phyloP scores from a whole-genome alignment of 2,329 filamentous ascomycete species.

The Xylariaceae sp. region DNA sequence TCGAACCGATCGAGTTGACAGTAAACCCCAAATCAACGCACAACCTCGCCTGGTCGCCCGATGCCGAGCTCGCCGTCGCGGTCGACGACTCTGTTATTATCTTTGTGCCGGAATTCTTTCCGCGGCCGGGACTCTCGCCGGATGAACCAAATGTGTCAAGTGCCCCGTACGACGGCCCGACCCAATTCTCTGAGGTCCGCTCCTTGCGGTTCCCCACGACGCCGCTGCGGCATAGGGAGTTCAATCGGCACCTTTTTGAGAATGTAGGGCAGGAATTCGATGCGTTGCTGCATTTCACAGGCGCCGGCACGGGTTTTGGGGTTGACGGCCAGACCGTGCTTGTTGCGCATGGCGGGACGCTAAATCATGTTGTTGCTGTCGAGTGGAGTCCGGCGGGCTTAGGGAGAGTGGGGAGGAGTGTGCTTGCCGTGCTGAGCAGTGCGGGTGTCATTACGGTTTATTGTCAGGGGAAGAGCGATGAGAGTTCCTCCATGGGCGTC shows the following conservation, averaged over 20 bases:
- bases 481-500: no score
- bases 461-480: slow-evolving; percentile 42
- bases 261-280: slow-evolving; percentile 23
- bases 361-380: slow-evolving; percentile 52
- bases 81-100: slow-evolving; percentile 54
- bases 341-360: slow-evolving; percentile 47
- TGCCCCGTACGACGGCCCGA: slow-evolving; percentile 22
- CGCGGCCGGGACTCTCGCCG: slow-evolving; percentile 5
- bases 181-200: slow-evolving; percentile 30
- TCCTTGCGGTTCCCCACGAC: slow-evolving; percentile 30
- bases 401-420: slow-evolving; percentile 50
- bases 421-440: slow-evolving; percentile 48
- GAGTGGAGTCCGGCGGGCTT: slow-evolving; percentile 57
- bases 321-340: slow-evolving; percentile 46
- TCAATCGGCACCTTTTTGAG: slow-evolving; percentile 31
- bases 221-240: slow-evolving; percentile 23
- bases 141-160: no score
- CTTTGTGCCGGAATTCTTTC: slow-evolving; percentile 45
- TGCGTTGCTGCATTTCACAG: slow-evolving; percentile 33
- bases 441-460: slow-evolving; percentile 48
- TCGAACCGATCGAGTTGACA: slow-evolving; percentile 43
- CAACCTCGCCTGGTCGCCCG: slow-evolving; percentile 51
- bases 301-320: slow-evolving; percentile 43
- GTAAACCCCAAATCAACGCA: slow-evolving; percentile 43
- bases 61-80: slow-evolving; percentile 53